Base-by-base conservation (phyloP, 1,284 basidiomycete species). In the Spongispora temasekensis region DNA sequence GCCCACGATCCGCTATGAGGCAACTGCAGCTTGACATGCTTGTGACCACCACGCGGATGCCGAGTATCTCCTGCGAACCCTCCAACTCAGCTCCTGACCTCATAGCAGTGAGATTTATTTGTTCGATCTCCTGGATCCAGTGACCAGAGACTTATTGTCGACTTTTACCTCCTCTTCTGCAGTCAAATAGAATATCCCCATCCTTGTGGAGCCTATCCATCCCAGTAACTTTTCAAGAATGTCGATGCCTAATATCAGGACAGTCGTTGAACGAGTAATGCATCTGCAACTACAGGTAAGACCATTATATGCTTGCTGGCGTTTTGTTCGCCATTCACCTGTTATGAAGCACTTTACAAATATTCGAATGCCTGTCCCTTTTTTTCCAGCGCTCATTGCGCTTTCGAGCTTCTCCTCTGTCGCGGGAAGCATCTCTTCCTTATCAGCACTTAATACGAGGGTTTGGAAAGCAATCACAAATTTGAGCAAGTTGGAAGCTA, bases 201-300 rank as follows among this genome's bases (percentile, higher is more conserved):
- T 2, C 37, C 48, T 50, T 25, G 21, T 50, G 40, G 25, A 21
- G 37, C 37, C 32, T 28, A 3, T 23, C 9, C 37, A 15, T 28
- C 32, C 19, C 21, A 48, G 15, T 23, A 15, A 13, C 21, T 35
- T 15, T 27, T 35, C 23, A 5, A 59, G 19, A 50, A 63, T 67
- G 62, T 13, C 53, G 44, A 63, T 67, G 62, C 10, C 53, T 19
- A 56, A 44, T 30, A n/a, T 72, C 30, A 50, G 50, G 27, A 56
- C 60, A 17, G 53, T 66, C 40, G 44, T 65, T 9, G 68, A 62
- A 42, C 57, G 42, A 28, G 57, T 48, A 19, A 7, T 59, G 23
- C 58, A 54, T n/a, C 35, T 60, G 46, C 67, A 56, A 21, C 21
- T 62, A 2, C 64, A 62, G 55, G 70, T 63, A 32, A 56, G 61